Evolutionary conservation across 208 protist genomes (phyloP), one percentile per base, ranked within the genome.

Genomic region (Crithidia expoeki): DNA sequence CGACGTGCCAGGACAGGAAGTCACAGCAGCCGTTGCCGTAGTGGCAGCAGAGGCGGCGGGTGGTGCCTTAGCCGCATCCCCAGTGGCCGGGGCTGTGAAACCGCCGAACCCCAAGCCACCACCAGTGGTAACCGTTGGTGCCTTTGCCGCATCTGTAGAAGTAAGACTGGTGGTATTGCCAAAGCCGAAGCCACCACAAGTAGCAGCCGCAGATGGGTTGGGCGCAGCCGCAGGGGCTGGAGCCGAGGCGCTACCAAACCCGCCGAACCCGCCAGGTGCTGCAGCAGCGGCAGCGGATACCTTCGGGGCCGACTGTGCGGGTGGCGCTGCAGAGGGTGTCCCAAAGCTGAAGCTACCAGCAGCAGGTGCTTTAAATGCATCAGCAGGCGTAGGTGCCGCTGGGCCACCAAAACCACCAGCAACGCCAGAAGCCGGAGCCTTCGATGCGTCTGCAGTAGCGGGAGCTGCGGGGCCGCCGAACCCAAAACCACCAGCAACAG

Each of bases 1-100:
- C 32, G 70, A 68, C n/a, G 73, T 67, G 34, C 64, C 79, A 70
- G 58, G 40, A 14, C 63, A 74, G 21, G 57, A 70, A 30, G 73
- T 69, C 38, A 40, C 36, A 1, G 64, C 7, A 47, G 30, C 40
- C 0, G 71, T 23, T 12, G 72, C 51, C 16, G 66, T 17, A 1
- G 71, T 11, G 25, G 63, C 62, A 57, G 66, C 56, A 46, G 68
- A 21, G 12, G 64, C 55, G 2, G 58, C 10, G 36, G 36, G 10
- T 42, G 36, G n/a, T 69, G 69, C 68, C 25, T 69, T 64, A 38
- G 57, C 59, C 40, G 44, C 60, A 50, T 30, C 34, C 19, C 61
- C 67, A 68, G 80, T 47, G n/a, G 80, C 53, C 25, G 76, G 46
- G 27, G 58, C 58, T 5, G 74, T 17, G 0, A 69, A 27, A 28